Percentiles rank a stretch among this genome's conserved stretches.
These are phyloP conservation scores for Kwoniella shivajii DNA, from an alignment of 1,284 basidiomycete genomes.

Conservation along the genomic window DNA sequence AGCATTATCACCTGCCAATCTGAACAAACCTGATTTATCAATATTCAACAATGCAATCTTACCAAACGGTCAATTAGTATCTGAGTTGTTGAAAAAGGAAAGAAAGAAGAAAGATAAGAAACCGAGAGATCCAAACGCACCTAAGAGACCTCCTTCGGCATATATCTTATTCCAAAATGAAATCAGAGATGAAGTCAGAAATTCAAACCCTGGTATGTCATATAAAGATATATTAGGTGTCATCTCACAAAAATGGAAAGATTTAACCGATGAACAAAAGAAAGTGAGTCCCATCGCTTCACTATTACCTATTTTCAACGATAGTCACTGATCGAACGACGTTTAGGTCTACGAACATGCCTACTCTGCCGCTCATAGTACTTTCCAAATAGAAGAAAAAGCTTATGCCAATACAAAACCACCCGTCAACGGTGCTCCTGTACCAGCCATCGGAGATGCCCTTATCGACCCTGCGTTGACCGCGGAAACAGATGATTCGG, in stretches of 20 bases:
- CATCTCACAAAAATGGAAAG: slow-evolving; percentile 75
- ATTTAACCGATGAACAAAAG: slow-evolving; percentile 69
- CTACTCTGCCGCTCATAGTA: slow-evolving; percentile 28
- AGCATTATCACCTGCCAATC: slow-evolving; percentile 38
- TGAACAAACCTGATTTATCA: slow-evolving; percentile 20
- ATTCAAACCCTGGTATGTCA: slow-evolving; percentile 64
- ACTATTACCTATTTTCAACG: neutral
- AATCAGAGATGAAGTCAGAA: slow-evolving; percentile 64
- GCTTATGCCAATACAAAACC: slow-evolving; percentile 26
- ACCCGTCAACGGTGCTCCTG: neutral
- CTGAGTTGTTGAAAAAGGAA: slow-evolving; percentile 23
- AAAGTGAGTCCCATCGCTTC: slow-evolving; percentile 61
- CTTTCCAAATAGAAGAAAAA: slow-evolving; percentile 31
- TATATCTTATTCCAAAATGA: slow-evolving; percentile 97
- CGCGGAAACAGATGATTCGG: slow-evolving; percentile 1
- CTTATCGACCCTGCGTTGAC: slow-evolving; percentile 1
- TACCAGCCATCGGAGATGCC: neutral
- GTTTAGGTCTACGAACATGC: slow-evolving; percentile 35
- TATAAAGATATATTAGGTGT: slow-evolving; percentile 73
- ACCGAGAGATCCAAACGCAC: slow-evolving; percentile 85
- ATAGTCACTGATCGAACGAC: neutral
- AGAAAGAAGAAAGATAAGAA: slow-evolving; percentile 53
- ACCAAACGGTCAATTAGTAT: slow-evolving; percentile 18
- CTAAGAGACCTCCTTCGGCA: slow-evolving; percentile 89
- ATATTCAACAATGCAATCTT: slow-evolving; percentile 19